Evolutionary conservation across 2,329 filamentous ascomycete genomes (phyloP), one percentile per base, ranked within the genome.

Genomic region (Paracamarosporium sp.): DNA sequence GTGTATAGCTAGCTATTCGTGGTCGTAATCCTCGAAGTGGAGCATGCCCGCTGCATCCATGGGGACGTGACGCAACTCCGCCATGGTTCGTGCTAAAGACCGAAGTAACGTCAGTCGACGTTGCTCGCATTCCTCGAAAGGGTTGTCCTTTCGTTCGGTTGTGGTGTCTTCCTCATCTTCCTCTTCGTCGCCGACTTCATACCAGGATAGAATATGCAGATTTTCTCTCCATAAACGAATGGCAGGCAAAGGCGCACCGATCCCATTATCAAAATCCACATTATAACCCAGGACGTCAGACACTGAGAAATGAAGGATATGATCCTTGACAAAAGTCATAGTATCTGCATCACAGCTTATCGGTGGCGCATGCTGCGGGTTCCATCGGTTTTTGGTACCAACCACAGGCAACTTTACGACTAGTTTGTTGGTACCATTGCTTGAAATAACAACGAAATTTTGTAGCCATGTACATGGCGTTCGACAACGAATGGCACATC

Each of bases 41-140:
- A 53, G 47, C 5, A 57, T 55, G 11, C 64, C 67, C 13, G 53
- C 50, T 2, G 45, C 43, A 47, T 60, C 46, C 28, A 65, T 62
- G n/a, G 40, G n/a, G 3, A 65, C 22, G 20, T 45, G 20, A 24
- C 50, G 53, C 12, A 59, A 35, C 28, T 60, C 40, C 13, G 59
- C 35, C 27, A 56, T 57, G 9, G 30, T 48, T 8, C 28, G 30
- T 8, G 57, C 59, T 20, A 65, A 17, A 3, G 54, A 52, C 15
- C 46, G 44, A 17, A 65, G 50, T 7, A 65, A 53, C 3, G 36
- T 55, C 15, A 41, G 45, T 5, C 62, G 60, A 28, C 47, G 40
- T n/a, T 51, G 17, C 15, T 31, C 53, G 15, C n/a, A 15, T 27
- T 48, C 45, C 17, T 15, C 20, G 36, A 24, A 36, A 28, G 45